phyloP scores from a whole-genome alignment of 768 basidiomycete genomes.

The Naganishia friedmannii region DNA sequence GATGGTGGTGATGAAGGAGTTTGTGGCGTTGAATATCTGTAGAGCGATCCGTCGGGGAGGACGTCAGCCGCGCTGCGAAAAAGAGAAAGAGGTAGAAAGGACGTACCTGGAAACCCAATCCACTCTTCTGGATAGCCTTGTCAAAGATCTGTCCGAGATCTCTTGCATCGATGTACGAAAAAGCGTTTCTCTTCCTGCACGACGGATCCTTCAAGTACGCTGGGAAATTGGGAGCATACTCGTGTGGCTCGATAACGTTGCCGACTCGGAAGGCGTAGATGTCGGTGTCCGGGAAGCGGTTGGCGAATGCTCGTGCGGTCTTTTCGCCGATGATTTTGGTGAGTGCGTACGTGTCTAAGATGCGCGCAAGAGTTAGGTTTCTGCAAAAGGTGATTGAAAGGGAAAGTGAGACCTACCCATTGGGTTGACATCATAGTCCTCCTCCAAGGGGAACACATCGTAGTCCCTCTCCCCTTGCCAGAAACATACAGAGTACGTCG shows the following conservation, averaged over 20 bases:
- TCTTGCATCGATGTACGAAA: conserved; percentile 50
- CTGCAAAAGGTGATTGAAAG: neutral
- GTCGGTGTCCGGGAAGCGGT: conserved; percentile 40
- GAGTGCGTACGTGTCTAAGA: conserved; percentile 41
- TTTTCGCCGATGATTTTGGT: conserved; percentile 47
- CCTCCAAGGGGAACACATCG: conserved; percentile 45
- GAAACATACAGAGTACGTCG: conserved; percentile 49
- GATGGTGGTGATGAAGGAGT: conserved; percentile 42
- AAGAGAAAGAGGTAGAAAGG: neutral
- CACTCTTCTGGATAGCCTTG: conserved; percentile 40
- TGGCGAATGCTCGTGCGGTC: conserved; percentile 42
- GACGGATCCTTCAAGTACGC: conserved; percentile 41
- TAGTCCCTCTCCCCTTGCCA: conserved; percentile 48
- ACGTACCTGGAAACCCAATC: conserved; percentile 44
- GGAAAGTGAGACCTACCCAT: conserved; percentile 2
- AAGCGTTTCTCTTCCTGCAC: conserved; percentile 46
- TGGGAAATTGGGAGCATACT: conserved; percentile 44
- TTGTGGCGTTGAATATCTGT: conserved; percentile 49
- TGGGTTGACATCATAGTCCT: conserved; percentile 39
- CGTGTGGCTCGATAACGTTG: conserved; percentile 50
- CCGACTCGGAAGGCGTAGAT: conserved; percentile 47
- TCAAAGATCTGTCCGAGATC: conserved; percentile 49
- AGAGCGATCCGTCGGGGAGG: neutral
- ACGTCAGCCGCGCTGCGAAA: neutral
- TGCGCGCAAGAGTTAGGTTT: conserved; percentile 30